These are phyloP conservation scores for Taphrina populina DNA, from an alignment of 1,139 yeast genomes.

Conservation along the genomic window DNA sequence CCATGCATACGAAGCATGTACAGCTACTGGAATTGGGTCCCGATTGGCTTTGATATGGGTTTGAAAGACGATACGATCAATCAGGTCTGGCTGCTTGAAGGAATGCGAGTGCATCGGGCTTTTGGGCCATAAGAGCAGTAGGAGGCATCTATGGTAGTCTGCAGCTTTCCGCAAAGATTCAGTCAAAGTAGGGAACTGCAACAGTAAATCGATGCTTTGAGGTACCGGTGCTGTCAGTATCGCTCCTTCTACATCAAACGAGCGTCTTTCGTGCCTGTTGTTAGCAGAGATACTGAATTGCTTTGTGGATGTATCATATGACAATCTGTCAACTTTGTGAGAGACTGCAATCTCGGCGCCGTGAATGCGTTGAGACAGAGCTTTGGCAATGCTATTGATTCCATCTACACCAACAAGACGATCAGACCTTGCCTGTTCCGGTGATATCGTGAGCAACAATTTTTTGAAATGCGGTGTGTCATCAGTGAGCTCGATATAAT, in stretches of 20 bases:
- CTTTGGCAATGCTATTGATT: slow-evolving; percentile 16
- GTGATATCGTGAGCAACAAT: background rate
- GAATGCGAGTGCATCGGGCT: background rate
- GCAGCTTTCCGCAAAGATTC: slow-evolving; percentile 1
- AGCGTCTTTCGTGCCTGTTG: background rate
- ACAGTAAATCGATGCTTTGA: slow-evolving; percentile 6
- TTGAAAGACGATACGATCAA: slow-evolving; percentile 3
- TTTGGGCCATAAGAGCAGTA: slow-evolving; percentile 26
- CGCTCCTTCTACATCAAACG: slow-evolving; percentile 2
- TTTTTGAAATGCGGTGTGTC: slow-evolving; percentile 12
- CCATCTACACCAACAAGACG: slow-evolving; percentile 6
- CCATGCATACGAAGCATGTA: slow-evolving; percentile 17
- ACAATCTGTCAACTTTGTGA: background rate
- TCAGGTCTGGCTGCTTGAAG: background rate
- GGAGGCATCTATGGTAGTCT: background rate
- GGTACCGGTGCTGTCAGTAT: slow-evolving; percentile 22
- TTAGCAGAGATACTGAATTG: background rate
- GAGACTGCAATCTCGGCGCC: background rate
- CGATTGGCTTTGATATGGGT: slow-evolving; percentile 12
- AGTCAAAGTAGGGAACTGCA: background rate
- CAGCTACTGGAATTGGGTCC: slow-evolving; percentile 16
- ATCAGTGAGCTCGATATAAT: slow-evolving; percentile 2
- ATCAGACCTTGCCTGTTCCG: background rate
- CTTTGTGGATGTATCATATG: background rate
- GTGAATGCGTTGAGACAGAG: slow-evolving; percentile 1